Conservation (phyloP, 148 eudicot genomes). For the Diospyros kaki region DNA sequence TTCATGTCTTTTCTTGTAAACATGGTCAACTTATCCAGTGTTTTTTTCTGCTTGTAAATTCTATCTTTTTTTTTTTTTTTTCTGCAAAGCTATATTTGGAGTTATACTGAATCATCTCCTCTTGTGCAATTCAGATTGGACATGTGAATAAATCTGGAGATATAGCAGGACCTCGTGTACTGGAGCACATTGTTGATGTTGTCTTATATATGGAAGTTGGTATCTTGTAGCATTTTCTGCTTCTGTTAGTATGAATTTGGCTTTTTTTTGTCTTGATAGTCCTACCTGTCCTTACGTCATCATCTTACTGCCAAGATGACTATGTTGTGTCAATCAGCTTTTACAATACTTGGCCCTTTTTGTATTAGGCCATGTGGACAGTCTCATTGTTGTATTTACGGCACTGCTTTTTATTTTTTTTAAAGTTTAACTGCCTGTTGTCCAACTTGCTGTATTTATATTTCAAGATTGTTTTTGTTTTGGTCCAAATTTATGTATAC, state of each 20-base stretch:
- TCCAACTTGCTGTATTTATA: background rate
- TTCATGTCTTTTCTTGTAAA: background rate
- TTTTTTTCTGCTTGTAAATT: no score
- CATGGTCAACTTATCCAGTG: background rate
- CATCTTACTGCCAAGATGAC: background rate
- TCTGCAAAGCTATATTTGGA: background rate
- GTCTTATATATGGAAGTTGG: conserved; percentile 88
- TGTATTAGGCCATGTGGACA: background rate
- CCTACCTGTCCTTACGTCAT: background rate
- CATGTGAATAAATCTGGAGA: conserved; percentile 95
- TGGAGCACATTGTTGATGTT: conserved; percentile 96
- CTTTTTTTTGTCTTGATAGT: background rate
- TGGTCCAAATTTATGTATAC: no score
- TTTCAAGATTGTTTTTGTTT: background rate
- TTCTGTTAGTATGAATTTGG: background rate
- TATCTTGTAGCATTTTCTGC: conserved; percentile 12
- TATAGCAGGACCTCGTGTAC: conserved; percentile 91
- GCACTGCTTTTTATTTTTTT: background rate
- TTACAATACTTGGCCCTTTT: background rate
- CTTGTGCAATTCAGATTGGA: conserved; percentile 59
- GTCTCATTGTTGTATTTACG: background rate
- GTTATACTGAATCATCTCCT: conserved; percentile 10
- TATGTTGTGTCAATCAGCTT: background rate
- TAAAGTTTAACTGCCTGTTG: background rate
- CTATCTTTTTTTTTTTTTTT: background rate